A percentile compares a stretch with the other conserved stretches of the same genome.
Conservation (phyloP, 768 basidiomycete species). For the Rhizopogon vesiculosus region DNA sequence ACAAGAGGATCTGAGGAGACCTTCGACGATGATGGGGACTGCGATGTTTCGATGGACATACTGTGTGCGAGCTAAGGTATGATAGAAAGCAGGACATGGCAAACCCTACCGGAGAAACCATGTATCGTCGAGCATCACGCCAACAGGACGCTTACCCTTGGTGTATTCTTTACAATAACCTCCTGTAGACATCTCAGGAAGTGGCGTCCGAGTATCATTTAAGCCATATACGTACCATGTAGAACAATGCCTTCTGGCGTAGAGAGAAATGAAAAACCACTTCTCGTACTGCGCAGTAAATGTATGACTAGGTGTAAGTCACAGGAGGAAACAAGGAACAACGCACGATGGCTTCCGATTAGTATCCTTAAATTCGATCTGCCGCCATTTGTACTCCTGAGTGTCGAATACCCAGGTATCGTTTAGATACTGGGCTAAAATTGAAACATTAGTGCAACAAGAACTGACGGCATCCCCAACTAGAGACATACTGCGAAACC, state of each 20-base stretch:
- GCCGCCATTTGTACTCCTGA: constrained; percentile 82
- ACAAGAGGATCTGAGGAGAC: constrained; percentile 39
- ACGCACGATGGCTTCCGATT: constrained; percentile 72
- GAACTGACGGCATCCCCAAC: background rate
- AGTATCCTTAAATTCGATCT: constrained; percentile 67
- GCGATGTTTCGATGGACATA: constrained; percentile 24
- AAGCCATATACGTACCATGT: constrained; percentile 48
- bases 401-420: constrained; percentile 87
- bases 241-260: constrained; percentile 74
- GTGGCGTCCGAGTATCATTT: background rate
- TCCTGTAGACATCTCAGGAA: constrained; percentile 35
- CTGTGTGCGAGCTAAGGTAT: constrained; percentile 11
- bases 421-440: constrained; percentile 69
- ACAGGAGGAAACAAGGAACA: background rate
- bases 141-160: constrained; percentile 81
- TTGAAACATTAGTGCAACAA: background rate
- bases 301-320: background rate
- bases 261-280: constrained; percentile 83
- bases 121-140: constrained; percentile 86
- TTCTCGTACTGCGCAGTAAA: constrained; percentile 47
- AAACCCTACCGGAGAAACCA: constrained; percentile 72
- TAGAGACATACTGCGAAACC: constrained; percentile 58
- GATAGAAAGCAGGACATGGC: background rate
- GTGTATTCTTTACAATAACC: constrained; percentile 90
- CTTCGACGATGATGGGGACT: constrained; percentile 22